Conservation (phyloP, 2,329 filamentous ascomycete genomes). For the Trichoderma cornu-damae region DNA sequence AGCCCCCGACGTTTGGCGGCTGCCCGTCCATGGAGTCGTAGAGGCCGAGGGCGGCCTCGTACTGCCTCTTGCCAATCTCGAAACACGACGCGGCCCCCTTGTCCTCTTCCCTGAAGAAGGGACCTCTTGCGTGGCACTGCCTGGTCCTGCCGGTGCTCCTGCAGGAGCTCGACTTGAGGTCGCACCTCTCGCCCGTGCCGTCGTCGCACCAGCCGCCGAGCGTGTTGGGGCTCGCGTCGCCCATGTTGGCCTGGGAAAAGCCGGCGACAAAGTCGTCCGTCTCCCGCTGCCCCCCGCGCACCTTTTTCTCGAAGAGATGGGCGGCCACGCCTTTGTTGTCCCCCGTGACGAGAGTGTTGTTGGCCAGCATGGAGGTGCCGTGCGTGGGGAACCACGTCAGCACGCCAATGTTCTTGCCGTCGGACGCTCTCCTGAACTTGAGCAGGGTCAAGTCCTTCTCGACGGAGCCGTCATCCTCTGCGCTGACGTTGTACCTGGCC, state of each 20-base stretch:
- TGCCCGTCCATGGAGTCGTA: constrained; percentile 48
- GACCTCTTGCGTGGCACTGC: constrained; percentile 65
- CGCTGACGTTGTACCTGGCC: constrained; percentile 50
- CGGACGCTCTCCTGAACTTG: constrained; percentile 64
- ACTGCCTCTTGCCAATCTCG: constrained; percentile 67
- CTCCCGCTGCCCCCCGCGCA: constrained; percentile 50
- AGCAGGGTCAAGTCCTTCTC: constrained; percentile 78
- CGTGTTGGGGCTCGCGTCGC: constrained; percentile 81
- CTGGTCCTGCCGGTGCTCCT: constrained; percentile 55
- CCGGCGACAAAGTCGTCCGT: constrained; percentile 72
- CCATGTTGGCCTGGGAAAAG: constrained; percentile 87
- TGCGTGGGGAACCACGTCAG: constrained; percentile 90
- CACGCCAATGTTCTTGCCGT: constrained; percentile 70
- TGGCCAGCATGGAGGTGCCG: constrained; percentile 82
- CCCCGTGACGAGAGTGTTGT: constrained; percentile 82
- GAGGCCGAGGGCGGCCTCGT: constrained; percentile 45
- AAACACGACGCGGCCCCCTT: constrained; percentile 70
- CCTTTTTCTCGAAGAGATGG: constrained; percentile 70
- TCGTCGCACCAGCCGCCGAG: constrained; percentile 84
- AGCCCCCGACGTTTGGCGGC: constrained; percentile 52
- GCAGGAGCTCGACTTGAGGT: constrained; percentile 75
- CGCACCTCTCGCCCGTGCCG: constrained; percentile 63
- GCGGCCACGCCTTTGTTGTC: constrained; percentile 94
- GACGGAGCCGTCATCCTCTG: constrained; percentile 39
- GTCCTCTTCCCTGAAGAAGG: constrained; percentile 60